Evolutionary conservation across 805 yeast genomes (phyloP).

Genomic region (Ogataea neopini): DNA sequence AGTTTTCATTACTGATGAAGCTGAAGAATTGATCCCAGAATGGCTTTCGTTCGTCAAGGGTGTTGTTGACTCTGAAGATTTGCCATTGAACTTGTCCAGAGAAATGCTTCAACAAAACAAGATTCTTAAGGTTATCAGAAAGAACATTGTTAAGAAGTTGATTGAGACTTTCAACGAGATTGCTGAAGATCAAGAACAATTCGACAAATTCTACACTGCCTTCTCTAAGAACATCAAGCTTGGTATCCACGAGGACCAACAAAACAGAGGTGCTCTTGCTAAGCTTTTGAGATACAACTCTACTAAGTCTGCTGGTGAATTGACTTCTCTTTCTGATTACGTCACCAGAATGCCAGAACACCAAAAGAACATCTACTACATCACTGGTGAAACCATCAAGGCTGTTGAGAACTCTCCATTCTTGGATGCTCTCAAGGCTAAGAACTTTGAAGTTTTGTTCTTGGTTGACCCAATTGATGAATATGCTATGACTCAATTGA

Average conservation of each 20-base stretch:
- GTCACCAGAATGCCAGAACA: slow-evolving; percentile 99
- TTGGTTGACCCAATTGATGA: slow-evolving; percentile 99
- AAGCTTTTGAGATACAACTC: slow-evolving; percentile 97
- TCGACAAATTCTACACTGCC: slow-evolving; percentile 96
- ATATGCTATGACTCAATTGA: slow-evolving; percentile 98
- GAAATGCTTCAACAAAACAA: slow-evolving; percentile 99
- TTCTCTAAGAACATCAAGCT: slow-evolving; percentile 97
- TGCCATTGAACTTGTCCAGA: slow-evolving; percentile 99
- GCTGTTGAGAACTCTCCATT: slow-evolving; percentile 99
- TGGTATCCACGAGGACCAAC: slow-evolving; percentile 98
- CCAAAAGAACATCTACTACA: slow-evolving; percentile 99
- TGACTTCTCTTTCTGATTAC: slow-evolving; percentile 93
- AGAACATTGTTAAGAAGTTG: slow-evolving; percentile 97
- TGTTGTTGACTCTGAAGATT: slow-evolving; percentile 99
- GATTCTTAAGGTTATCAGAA: slow-evolving; percentile 98
- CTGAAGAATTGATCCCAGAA: slow-evolving; percentile 98
- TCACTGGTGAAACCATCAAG: slow-evolving; percentile 98
- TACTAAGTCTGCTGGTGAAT: slow-evolving; percentile 91
- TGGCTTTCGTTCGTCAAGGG: slow-evolving; percentile 98
- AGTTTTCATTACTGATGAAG: slow-evolving; percentile 99
- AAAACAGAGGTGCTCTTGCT: slow-evolving; percentile 94
- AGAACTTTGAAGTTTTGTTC: slow-evolving; percentile 97
- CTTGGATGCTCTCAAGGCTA: slow-evolving; percentile 97
- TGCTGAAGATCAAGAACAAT: slow-evolving; percentile 98
- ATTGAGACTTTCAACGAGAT: slow-evolving; percentile 99